phyloP scores from a whole-genome alignment of 768 basidiomycete species.

The Phlegmacium glaucopus region DNA sequence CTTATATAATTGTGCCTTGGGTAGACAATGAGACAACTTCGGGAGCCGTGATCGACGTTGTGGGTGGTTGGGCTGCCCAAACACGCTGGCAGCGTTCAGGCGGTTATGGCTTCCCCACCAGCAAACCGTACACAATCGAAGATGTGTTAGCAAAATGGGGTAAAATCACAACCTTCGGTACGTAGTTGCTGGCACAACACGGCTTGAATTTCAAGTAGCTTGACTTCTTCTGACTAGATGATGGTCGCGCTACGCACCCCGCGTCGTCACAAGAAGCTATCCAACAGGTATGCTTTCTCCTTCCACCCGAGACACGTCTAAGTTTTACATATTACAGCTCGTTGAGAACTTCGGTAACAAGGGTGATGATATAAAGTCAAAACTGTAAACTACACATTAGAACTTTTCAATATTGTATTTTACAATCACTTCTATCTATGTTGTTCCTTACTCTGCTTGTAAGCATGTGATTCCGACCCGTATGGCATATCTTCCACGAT shows the following conservation, averaged over 20 bases:
- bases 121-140: constrained; percentile 74
- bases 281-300: constrained; percentile 50
- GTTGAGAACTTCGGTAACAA: constrained; percentile 53
- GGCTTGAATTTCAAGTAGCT: neutral
- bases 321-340: constrained; percentile 23
- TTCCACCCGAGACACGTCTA: neutral
- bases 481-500: neutral
- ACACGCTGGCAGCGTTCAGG: constrained; percentile 91
- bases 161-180: constrained; percentile 81
- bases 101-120: constrained; percentile 84
- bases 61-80: constrained; percentile 89
- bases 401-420: neutral
- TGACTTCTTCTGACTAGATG: constrained; percentile 42
- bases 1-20: neutral
- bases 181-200: constrained; percentile 15
- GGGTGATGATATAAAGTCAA: constrained; percentile 43
- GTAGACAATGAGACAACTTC: constrained; percentile 69
- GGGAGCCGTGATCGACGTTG: constrained; percentile 80
- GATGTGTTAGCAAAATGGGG: constrained; percentile 78
- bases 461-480: constrained; percentile 21
- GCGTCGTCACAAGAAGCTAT: constrained; percentile 70
- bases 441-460: no score
- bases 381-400: constrained; percentile 35
- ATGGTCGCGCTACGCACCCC: constrained; percentile 83
- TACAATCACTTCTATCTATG: neutral